Evolutionary conservation across 345 rosid genomes (phyloP).

Genomic region (Viola odorata): DNA sequence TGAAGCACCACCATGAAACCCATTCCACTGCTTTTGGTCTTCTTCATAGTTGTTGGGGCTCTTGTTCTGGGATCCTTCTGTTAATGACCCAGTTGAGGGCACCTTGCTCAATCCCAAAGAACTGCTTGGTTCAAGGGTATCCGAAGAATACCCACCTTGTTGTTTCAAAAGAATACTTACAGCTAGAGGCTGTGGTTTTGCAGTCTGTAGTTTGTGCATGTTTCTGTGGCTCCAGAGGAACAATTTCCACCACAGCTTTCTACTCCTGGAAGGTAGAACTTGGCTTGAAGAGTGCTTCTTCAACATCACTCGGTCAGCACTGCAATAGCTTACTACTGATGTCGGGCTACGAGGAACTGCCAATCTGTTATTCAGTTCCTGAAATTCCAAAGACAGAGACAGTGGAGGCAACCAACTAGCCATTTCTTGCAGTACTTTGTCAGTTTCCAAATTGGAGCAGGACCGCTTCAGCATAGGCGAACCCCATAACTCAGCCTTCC

Average conservation of each 20-base stretch:
- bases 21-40: conserved; percentile 32
- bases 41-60: conserved; percentile 3
- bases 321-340: conserved; percentile 47
- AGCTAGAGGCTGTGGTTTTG: conserved; percentile 32
- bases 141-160: conserved; percentile 81
- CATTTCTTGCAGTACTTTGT: conserved; percentile 34
- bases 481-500: conserved; percentile 48
- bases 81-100: conserved; percentile 43
- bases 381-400: conserved; percentile 35
- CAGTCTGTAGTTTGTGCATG: conserved; percentile 40
- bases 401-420: conserved; percentile 29
- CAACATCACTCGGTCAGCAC: conserved; percentile 90
- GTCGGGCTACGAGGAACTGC: conserved; percentile 32
- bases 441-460: conserved; percentile 65
- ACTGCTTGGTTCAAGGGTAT: conserved; percentile 52
- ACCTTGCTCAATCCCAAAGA: conserved; percentile 27
- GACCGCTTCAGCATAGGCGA: conserved; percentile 74
- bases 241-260: conserved; percentile 79
- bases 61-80: conserved; percentile 36
- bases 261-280: conserved; percentile 78
- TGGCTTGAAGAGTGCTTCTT: conserved; percentile 92
- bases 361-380: conserved; percentile 15
- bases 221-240: conserved; percentile 96
- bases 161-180: conserved; percentile 34
- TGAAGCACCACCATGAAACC: conserved; percentile 31